A percentile compares a stretch with the other conserved stretches of the same genome.
phyloP scores from a whole-genome alignment of 306 rosid species.

The Fragaria vesca region DNA sequence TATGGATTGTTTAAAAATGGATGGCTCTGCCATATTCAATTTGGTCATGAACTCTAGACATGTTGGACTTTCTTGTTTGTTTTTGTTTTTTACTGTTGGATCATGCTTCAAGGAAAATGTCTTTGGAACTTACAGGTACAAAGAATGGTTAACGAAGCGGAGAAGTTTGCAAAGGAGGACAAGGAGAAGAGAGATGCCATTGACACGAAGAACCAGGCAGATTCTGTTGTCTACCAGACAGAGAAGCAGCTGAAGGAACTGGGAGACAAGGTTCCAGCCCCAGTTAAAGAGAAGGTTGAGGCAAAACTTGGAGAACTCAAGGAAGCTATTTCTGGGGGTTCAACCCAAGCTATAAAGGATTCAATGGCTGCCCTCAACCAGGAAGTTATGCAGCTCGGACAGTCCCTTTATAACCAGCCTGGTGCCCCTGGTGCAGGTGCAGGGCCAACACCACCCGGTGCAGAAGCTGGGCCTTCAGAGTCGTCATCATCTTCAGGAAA shows the following conservation, averaged over 20 bases:
- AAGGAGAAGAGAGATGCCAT: constrained; percentile 92
- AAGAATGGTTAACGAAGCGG: constrained; percentile 80
- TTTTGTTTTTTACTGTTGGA: background rate
- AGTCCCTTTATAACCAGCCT: constrained; percentile 86
- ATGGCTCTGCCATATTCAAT: background rate
- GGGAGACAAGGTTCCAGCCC: constrained; percentile 87
- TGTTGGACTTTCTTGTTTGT: background rate
- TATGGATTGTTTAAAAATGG: background rate
- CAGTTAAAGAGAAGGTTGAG: constrained; percentile 92
- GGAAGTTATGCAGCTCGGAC: constrained; percentile 94
- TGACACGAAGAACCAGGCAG: constrained; percentile 92
- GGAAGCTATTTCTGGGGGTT: constrained; percentile 73
- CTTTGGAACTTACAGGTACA: constrained; percentile 52
- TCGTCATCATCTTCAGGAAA: constrained; percentile 48
- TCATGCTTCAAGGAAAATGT: background rate
- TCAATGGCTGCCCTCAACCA: constrained; percentile 91
- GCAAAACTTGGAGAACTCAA: constrained; percentile 77
- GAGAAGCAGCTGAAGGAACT: constrained; percentile 93
- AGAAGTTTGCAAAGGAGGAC: constrained; percentile 78
- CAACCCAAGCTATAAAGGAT: constrained; percentile 76
- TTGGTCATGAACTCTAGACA: background rate
- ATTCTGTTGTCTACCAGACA: constrained; percentile 88
- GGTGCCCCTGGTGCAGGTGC: constrained; percentile 46
- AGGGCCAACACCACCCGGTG: constrained; percentile 54
- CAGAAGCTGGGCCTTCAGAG: constrained; percentile 65